A percentile compares a stretch with the other conserved stretches of the same genome.
phyloP scores from a whole-genome alignment of 805 yeast genomes.

The Teunomyces tritomae region DNA sequence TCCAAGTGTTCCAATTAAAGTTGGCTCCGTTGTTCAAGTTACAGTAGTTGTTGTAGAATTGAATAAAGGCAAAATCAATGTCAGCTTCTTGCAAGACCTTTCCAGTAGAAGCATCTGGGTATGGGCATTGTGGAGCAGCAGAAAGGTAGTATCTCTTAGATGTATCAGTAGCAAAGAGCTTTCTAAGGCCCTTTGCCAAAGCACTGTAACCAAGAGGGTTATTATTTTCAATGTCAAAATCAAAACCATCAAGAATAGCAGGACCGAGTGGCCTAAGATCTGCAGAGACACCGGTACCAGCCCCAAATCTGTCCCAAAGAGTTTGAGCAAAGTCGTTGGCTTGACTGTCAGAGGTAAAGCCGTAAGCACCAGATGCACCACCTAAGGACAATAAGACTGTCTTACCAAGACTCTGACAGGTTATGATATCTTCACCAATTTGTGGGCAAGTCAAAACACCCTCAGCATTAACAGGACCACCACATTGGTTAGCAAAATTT shows the following conservation, averaged over 20 bases:
- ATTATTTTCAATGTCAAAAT: conserved; percentile 67
- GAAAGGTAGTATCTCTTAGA: conserved; percentile 69
- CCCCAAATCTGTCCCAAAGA: conserved; percentile 26
- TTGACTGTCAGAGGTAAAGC: conserved; percentile 33
- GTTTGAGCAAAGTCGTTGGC: conserved; percentile 25
- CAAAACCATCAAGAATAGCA: conserved; percentile 80
- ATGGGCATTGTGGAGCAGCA: conserved; percentile 92
- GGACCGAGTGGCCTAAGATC: conserved; percentile 60
- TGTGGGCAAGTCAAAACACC: conserved; percentile 17
- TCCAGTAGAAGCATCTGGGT: conserved; percentile 60
- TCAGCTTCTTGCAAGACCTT: conserved; percentile 44
- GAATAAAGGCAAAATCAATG: conserved; percentile 80
- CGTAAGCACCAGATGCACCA: conserved; percentile 40
- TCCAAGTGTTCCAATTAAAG: conserved; percentile 75
- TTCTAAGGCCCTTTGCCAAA: conserved; percentile 37
- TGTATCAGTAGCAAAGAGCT: conserved; percentile 14
- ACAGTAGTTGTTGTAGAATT: conserved; percentile 87
- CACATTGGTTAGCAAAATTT: conserved; percentile 15
- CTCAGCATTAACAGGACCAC: conserved; percentile 10
- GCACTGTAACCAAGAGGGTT: conserved; percentile 64
- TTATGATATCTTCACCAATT: conserved; percentile 59
- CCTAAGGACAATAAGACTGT: conserved; percentile 76
- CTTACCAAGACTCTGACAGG: conserved; percentile 79
- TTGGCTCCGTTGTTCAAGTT: conserved; percentile 29
- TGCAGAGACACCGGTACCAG: conserved; percentile 12